A percentile compares a stretch with the other conserved stretches of the same genome.
phyloP scores from a whole-genome alignment of 2,329 filamentous ascomycete genomes.

The Stagonosporopsis chrysanthemi region DNA sequence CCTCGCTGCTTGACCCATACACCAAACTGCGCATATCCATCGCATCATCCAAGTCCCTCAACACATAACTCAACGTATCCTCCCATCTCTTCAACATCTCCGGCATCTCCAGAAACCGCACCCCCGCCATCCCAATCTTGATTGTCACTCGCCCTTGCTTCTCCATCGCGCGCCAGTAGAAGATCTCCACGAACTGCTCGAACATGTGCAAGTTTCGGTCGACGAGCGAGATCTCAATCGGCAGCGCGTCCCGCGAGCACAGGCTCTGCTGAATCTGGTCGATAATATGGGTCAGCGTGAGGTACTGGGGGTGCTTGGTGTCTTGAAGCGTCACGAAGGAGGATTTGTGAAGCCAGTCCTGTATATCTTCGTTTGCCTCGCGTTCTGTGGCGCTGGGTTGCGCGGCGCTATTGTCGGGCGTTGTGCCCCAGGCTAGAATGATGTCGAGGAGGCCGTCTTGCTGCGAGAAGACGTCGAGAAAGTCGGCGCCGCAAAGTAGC shows the following conservation, averaged over 20 bases:
- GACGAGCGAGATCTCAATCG: conserved; percentile 14
- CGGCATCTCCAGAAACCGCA: conserved; percentile 1
- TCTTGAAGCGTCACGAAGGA: neutral
- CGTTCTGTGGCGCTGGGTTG: neutral
- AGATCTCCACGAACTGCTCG: conserved; percentile 19
- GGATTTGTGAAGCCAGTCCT: conserved; percentile 7
- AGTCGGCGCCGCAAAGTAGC: conserved; percentile 10
- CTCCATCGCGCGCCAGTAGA: conserved; percentile 17
- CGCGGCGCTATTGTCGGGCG: too few relatives aligned
- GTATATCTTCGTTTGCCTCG: neutral
- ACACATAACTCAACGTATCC: conserved; percentile 16
- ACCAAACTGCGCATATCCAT: conserved; percentile 20
- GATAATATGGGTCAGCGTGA: conserved; percentile 9
- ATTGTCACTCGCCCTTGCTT: conserved; percentile 4
- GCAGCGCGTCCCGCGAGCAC: conserved; percentile 4
- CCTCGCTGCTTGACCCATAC: conserved; percentile 4
- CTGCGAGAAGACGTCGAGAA: conserved; percentile 17
- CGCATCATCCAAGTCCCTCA: conserved; percentile 16
- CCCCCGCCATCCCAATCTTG: conserved; percentile 15
- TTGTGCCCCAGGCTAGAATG: conserved; percentile 7
- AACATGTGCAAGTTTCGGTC: conserved; percentile 18
- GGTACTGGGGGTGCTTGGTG: conserved; percentile 3
- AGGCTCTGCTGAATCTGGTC: conserved; percentile 15
- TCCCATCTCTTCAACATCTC: conserved; percentile 10
- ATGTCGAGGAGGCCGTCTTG: conserved; percentile 11